These are phyloP conservation scores for Gastrolobium bilobum DNA, from an alignment of 306 rosid species.

Conservation along the genomic window DNA sequence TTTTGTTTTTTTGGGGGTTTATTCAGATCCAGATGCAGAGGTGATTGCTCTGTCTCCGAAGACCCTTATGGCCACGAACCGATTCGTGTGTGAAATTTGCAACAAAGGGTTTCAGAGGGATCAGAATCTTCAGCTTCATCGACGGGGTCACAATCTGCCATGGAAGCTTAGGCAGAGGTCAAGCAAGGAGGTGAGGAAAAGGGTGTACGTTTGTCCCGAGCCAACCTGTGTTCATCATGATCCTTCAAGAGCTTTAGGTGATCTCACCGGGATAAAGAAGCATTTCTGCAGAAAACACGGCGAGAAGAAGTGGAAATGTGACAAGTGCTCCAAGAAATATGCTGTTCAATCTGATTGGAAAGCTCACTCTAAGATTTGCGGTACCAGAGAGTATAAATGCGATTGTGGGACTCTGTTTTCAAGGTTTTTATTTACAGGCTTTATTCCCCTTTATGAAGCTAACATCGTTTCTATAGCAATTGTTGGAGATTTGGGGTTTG, in stretches of 20 bases:
- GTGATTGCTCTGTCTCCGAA: no score
- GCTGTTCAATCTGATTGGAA: slow-evolving; percentile 95
- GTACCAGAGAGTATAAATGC: slow-evolving; percentile 84
- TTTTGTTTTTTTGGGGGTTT: background rate
- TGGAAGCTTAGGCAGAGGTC: slow-evolving; percentile 87
- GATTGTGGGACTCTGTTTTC: slow-evolving; percentile 86
- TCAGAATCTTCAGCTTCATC: no score
- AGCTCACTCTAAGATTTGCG: slow-evolving; percentile 87
- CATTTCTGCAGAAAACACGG: no score
- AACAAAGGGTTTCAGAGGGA: no score
- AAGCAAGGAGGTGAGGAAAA: slow-evolving; percentile 77
- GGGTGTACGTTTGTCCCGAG: slow-evolving; percentile 88
- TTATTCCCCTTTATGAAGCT: background rate
- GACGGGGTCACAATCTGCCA: slow-evolving; percentile 57
- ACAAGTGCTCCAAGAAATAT: slow-evolving; percentile 63
- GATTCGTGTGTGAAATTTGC: no score
- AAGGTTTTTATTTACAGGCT: slow-evolving; percentile 52
- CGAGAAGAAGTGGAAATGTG: no score
- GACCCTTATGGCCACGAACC: no score
- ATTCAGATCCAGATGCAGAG: background rate
- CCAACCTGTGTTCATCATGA: slow-evolving; percentile 80
- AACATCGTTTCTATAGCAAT: background rate
- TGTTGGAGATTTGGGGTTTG: slow-evolving; percentile 45
- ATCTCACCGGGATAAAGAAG: slow-evolving; percentile 86
- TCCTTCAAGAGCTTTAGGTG: slow-evolving; percentile 83